phyloP scores from a whole-genome alignment of 331 rosid species.

The Malus hybrid region DNA sequence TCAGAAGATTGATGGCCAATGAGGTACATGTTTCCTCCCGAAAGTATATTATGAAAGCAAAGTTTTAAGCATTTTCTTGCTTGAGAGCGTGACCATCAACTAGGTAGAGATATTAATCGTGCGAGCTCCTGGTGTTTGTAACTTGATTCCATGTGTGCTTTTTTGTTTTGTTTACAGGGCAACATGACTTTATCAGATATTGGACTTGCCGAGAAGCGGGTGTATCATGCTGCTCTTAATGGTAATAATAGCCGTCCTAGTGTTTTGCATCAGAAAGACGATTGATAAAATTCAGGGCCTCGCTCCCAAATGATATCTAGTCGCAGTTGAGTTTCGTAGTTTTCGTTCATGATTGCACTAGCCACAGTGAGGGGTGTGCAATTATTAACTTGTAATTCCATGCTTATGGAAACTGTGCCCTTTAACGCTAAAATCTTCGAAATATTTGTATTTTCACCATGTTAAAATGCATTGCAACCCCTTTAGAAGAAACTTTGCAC shows the following conservation, averaged over 20 bases:
- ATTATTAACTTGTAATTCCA: constrained; percentile 32
- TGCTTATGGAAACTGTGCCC: constrained; percentile 4
- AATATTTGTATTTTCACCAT: constrained; percentile 14
- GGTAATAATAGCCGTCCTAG: constrained; percentile 97
- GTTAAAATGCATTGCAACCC: constrained; percentile 25
- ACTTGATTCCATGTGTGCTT: neutral
- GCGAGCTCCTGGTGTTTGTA: neutral
- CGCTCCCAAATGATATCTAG: constrained; percentile 58
- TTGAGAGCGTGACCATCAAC: neutral
- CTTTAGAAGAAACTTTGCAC: constrained; percentile 30
- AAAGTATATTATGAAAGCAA: neutral
- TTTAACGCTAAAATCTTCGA: neutral
- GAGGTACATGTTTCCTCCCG: constrained; percentile 44
- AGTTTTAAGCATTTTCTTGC: neutral
- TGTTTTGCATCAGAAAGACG: constrained; percentile 98
- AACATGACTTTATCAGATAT: constrained; percentile 65
- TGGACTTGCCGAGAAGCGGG: constrained; percentile 90
- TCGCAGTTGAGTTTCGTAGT: constrained; percentile 45
- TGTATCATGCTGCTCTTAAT: constrained; percentile 89
- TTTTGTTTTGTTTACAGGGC: constrained; percentile 51
- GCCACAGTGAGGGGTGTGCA: constrained; percentile 31
- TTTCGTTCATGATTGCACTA: constrained; percentile 38
- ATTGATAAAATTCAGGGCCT: constrained; percentile 76
- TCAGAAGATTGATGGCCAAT: constrained; percentile 82
- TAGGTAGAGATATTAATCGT: neutral